Conservation (phyloP, 75 land plant genomes). For the Larix kaempferi region DNA sequence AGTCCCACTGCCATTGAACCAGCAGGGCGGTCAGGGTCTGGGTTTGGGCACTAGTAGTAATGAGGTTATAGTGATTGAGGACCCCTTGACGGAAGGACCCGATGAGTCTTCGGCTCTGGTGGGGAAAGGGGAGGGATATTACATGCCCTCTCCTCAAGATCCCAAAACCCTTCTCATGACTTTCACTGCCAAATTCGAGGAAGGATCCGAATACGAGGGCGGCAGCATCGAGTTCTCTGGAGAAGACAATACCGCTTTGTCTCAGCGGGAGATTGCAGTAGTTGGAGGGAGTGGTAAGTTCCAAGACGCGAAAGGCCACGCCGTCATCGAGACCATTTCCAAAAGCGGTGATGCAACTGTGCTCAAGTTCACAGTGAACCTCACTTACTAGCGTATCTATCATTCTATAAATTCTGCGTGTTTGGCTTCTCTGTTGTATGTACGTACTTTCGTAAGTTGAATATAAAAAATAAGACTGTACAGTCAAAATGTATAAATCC, state of each 20-base stretch:
- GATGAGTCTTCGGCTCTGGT: background rate
- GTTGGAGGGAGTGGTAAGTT: constrained; percentile 1
- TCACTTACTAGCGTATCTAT: background rate
- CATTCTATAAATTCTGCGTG: no score
- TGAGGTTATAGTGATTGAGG: constrained; percentile 4
- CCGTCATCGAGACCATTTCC: background rate
- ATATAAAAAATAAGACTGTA: no score
- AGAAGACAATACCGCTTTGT: background rate
- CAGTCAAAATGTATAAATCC: no score
- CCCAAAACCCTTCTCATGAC: background rate
- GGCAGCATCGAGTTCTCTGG: background rate
- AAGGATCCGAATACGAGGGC: constrained; percentile 4
- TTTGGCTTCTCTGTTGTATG: no score
- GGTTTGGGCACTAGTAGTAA: no score
- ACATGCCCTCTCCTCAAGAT: background rate
- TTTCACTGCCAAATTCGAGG: background rate
- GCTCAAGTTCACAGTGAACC: background rate
- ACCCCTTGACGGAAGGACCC: constrained; percentile 8
- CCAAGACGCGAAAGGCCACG: constrained; percentile 6
- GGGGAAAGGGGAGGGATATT: constrained; percentile 8
- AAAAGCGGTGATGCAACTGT: background rate
- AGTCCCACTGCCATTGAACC: no score
- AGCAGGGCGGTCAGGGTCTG: no score
- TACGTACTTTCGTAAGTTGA: no score
- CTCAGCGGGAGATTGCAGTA: constrained; percentile 1